These are phyloP conservation scores for Voacanga thouarsii DNA, from an alignment of 257 asterid species.

Conservation along the genomic window DNA sequence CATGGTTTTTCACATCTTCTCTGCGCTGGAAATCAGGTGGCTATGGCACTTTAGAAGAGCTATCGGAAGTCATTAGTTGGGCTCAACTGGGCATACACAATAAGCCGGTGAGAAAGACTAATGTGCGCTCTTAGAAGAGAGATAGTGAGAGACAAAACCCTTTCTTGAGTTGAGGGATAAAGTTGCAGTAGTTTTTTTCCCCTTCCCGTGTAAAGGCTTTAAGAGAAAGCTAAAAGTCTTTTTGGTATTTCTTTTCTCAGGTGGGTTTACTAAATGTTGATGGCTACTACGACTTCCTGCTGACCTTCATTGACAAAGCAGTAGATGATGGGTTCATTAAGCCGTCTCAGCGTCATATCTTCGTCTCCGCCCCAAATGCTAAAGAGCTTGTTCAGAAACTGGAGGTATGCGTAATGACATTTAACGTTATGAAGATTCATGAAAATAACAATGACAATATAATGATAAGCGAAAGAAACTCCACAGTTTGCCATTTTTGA, in stretches of 20 bases:
- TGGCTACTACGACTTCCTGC: conserved; percentile 61
- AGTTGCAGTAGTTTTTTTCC: not conserved
- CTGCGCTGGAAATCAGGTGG: conserved; percentile 39
- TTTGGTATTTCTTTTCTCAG: conserved; percentile 20
- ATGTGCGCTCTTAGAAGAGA: too few relatives aligned
- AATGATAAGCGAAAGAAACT: conserved; percentile 20
- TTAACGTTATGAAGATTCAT: conserved; percentile 28
- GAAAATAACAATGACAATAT: conserved; percentile 31
- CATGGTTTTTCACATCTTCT: not conserved
- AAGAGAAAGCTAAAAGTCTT: not conserved
- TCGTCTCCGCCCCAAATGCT: conserved; percentile 65
- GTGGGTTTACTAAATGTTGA: conserved; percentile 82
- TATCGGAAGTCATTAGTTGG: conserved; percentile 70
- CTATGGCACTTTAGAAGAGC: conserved; percentile 74
- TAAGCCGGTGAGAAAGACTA: conserved; percentile 49
- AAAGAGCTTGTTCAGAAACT: conserved; percentile 64
- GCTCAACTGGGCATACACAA: conserved; percentile 75
- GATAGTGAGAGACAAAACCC: not conserved
- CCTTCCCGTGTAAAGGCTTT: not conserved
- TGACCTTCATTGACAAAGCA: conserved; percentile 71
- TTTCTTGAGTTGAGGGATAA: not conserved
- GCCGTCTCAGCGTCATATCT: conserved; percentile 59
- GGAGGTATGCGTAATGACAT: conserved; percentile 34
- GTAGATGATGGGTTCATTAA: conserved; percentile 78
- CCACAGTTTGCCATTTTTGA: conserved; percentile 17